These are phyloP conservation scores for Trichoderma atrobrunneum DNA, from an alignment of 2,329 filamentous ascomycete genomes.

Conservation along the genomic window DNA sequence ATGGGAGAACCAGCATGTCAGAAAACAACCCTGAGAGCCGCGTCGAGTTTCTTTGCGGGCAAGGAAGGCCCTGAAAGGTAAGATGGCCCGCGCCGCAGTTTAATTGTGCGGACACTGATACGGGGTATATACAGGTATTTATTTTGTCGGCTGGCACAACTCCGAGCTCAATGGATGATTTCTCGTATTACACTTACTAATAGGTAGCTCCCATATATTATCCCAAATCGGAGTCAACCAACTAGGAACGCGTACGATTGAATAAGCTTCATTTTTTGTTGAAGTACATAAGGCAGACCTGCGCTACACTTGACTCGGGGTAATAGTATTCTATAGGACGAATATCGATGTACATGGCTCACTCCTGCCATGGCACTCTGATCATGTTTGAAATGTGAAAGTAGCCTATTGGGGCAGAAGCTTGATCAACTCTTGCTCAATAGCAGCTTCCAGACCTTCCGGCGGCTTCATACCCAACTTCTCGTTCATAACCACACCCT, in stretches of 20 bases:
- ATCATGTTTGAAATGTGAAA: no score
- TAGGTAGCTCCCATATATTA: no score
- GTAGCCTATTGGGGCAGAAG: not conserved
- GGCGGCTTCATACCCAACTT: not conserved
- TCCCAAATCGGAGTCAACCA: not conserved
- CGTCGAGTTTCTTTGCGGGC: not conserved
- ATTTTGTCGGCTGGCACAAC: not conserved
- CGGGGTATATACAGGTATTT: not conserved
- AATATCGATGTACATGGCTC: no score
- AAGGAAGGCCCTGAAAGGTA: not conserved
- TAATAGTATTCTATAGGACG: not conserved
- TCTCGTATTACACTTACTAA: not conserved
- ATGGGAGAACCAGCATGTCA: no score
- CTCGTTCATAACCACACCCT: constrained; percentile 3
- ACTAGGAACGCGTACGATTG: not conserved
- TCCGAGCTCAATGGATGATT: not conserved
- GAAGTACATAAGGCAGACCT: not conserved
- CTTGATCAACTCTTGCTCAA: not conserved
- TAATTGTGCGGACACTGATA: not conserved
- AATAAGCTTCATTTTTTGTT: not conserved
- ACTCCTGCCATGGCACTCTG: no score
- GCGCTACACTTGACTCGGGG: not conserved
- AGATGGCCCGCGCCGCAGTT: not conserved
- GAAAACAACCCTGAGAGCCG: not conserved
- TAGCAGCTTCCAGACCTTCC: not conserved